These are phyloP conservation scores for Diplodia seriata DNA, from an alignment of 2,329 filamentous ascomycete genomes.

Conservation along the genomic window DNA sequence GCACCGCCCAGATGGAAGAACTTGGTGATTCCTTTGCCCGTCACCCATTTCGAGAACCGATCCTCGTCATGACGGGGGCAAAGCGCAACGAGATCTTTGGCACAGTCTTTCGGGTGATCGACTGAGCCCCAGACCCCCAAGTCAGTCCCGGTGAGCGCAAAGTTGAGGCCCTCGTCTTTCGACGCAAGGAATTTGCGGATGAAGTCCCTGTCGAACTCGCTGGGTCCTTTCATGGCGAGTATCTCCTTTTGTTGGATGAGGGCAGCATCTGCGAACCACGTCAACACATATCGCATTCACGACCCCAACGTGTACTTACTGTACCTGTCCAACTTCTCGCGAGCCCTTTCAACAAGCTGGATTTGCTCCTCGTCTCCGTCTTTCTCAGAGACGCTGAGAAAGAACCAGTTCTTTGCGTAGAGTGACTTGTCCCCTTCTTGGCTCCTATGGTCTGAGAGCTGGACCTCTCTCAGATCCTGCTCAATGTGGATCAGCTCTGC, in stretches of 20 bases:
- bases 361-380: neutral
- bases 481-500: slow-evolving; percentile 15
- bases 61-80: neutral
- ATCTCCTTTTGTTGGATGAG: slow-evolving; percentile 33
- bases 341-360: neutral
- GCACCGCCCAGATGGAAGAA: neutral
- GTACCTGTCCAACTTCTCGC: slow-evolving; percentile 15
- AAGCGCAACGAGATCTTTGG: neutral
- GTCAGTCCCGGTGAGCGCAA: slow-evolving; percentile 9
- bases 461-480: neutral
- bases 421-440: neutral
- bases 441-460: neutral
- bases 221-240: slow-evolving; percentile 28
- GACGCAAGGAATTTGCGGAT: slow-evolving; percentile 33
- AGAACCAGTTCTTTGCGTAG: slow-evolving; percentile 7
- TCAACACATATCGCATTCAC: neutral
- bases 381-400: neutral
- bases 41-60: neutral
- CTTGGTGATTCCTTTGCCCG: neutral
- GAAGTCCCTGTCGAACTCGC: slow-evolving; percentile 26
- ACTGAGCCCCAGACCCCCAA: slow-evolving; percentile 1
- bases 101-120: neutral
- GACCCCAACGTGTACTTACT: neutral
- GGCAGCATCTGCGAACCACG: slow-evolving; percentile 17
- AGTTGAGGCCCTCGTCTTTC: slow-evolving; percentile 12